Percentiles rank a stretch among this genome's conserved stretches.
Conservation (phyloP, 129 eudicot genomes). For the Artemisia argyi region DNA sequence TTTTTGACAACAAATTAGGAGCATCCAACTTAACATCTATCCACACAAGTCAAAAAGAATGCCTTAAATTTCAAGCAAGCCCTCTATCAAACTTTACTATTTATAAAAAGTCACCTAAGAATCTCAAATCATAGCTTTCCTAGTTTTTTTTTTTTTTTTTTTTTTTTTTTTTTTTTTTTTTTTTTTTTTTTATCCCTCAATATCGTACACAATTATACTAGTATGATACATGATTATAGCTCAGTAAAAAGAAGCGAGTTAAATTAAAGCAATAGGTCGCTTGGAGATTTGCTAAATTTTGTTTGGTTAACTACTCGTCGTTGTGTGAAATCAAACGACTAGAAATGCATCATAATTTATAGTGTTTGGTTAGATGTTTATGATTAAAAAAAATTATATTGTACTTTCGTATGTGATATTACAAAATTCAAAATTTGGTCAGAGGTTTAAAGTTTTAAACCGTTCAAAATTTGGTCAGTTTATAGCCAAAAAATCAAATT, state of each 20-base stretch:
- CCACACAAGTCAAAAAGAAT: constrained; percentile 20
- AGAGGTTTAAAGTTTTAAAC: no score
- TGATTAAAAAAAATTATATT: no score
- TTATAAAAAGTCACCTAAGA: constrained; percentile 12
- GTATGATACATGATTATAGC: not conserved
- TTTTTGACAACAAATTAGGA: constrained; percentile 21
- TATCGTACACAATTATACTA: not conserved
- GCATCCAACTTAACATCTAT: constrained; percentile 12
- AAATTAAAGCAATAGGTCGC: not conserved
- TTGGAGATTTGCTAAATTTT: no score
- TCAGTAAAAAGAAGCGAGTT: not conserved
- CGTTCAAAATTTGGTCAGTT: no score
- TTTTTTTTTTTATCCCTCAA: not conserved
- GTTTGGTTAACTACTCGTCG: no score
- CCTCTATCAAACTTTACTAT: constrained; percentile 16
- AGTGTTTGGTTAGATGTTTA: no score
- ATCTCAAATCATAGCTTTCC: constrained; percentile 4
- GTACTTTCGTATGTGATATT: no score
- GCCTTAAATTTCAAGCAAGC: constrained; percentile 34
- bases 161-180: not conserved
- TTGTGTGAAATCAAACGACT: no score
- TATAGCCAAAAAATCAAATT: no score
- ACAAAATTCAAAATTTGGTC: no score
- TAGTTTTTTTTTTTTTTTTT: not conserved
- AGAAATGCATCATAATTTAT: no score